Conservation (phyloP, 352 stramenopile species). For the Halophytophthora polymorphica region DNA sequence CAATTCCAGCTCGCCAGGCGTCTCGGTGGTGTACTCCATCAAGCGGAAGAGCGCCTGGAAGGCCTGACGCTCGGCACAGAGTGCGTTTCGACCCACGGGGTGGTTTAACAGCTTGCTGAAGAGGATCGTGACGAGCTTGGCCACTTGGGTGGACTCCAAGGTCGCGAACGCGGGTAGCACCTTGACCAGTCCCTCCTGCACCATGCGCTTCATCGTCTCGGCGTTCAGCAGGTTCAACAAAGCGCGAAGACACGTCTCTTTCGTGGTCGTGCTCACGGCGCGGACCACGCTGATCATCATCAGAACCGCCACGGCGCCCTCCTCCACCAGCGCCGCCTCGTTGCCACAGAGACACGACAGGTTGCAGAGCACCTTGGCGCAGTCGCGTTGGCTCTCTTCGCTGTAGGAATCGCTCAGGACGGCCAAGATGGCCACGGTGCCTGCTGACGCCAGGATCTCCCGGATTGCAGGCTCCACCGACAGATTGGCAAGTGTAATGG, state of each 20-base stretch:
- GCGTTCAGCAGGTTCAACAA: slow-evolving; percentile 63
- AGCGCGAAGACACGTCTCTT: slow-evolving; percentile 65
- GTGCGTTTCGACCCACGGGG: slow-evolving; percentile 33
- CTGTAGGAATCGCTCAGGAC: slow-evolving; percentile 80
- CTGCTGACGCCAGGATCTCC: slow-evolving; percentile 38
- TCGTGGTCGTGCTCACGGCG: slow-evolving; percentile 52
- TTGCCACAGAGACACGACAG: slow-evolving; percentile 51
- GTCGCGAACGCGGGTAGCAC: slow-evolving; percentile 47
- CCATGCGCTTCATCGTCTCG: slow-evolving; percentile 59
- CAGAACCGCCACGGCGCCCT: slow-evolving; percentile 62
- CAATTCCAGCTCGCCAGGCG: background rate
- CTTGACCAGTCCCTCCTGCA: slow-evolving; percentile 68
- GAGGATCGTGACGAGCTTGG: slow-evolving; percentile 44
- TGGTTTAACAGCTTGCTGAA: slow-evolving; percentile 59
- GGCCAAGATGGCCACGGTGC: slow-evolving; percentile 49
- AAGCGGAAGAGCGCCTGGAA: slow-evolving; percentile 52
- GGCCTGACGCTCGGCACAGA: slow-evolving; percentile 42
- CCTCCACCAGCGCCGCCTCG: slow-evolving; percentile 45
- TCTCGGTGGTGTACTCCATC: slow-evolving; percentile 23
- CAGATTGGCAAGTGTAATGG: slow-evolving; percentile 66
- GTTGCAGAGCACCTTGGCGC: slow-evolving; percentile 69
- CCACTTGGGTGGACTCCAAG: slow-evolving; percentile 21
- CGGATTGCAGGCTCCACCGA: slow-evolving; percentile 52
- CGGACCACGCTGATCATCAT: slow-evolving; percentile 84
- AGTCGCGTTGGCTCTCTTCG: slow-evolving; percentile 76